Conservation (phyloP, 2,329 filamentous ascomycete species). For the Diaporthe vexans region DNA sequence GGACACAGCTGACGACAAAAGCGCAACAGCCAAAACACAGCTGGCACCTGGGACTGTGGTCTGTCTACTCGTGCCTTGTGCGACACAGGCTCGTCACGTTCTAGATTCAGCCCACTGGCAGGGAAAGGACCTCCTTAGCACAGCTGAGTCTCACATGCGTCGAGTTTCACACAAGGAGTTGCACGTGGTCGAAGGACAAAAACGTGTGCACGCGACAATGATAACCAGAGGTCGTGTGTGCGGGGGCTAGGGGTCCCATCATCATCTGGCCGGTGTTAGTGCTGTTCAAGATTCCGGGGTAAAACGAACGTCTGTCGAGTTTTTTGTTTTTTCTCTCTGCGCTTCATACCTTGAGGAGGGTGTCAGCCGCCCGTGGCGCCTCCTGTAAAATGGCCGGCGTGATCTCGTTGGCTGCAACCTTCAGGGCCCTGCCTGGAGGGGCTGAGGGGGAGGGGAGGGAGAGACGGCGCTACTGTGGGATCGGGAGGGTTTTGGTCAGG, state of each 20-base stretch:
- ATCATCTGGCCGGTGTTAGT: not conserved
- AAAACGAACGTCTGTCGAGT: not conserved
- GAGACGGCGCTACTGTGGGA: constrained; percentile 13
- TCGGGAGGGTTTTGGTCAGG: constrained; percentile 9
- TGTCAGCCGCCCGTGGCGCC: constrained; percentile 28
- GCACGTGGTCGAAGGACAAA: not conserved
- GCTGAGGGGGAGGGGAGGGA: not conserved
- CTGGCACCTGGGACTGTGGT: not conserved
- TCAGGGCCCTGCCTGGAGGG: constrained; percentile 15
- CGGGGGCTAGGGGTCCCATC: not conserved
- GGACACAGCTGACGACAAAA: not conserved
- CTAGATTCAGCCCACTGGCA: not conserved
- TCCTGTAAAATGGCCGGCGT: constrained; percentile 12
- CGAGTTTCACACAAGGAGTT: not conserved
- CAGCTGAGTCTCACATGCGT: not conserved
- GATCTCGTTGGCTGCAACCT: constrained; percentile 31
- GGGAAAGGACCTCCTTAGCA: not conserved
- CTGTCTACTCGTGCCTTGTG: not conserved
- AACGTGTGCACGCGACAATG: not conserved
- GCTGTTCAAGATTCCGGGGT: not conserved
- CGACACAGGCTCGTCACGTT: not conserved
- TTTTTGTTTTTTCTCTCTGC: not conserved
- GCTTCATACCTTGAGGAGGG: not conserved
- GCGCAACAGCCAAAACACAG: not conserved
- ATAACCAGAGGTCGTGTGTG: not conserved